Base-by-base conservation (phyloP, 2,329 filamentous ascomycete genomes). In the Rasamsonia emersonii region DNA sequence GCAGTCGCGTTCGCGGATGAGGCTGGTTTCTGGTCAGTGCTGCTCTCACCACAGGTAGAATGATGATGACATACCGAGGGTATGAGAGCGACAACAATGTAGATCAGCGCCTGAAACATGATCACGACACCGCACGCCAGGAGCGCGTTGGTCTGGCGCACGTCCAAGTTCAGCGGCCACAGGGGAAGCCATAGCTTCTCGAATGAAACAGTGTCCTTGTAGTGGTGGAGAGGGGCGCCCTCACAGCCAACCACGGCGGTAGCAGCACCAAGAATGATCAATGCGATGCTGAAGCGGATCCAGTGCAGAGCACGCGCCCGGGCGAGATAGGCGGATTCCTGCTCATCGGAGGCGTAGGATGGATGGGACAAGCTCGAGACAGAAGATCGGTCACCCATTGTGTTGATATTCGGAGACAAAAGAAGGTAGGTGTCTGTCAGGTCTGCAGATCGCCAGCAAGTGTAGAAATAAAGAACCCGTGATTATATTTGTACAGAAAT, bases 161-260 rank as follows among this genome's bases (percentile, higher is more conserved):
- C 18, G 36, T 65, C 60, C 28, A 65, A 41, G 35, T 64, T 58
- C 34, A 54, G 33, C 3, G 62, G 62, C 62, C 62, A 66, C 1
- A 65, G 47, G 14, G 51, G 46, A 4, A 66, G 43, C 24, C 54
- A 50, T 10, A 48, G 45, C 14, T 44, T 38, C 6, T 48, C 46
- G 37, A 53, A 61, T 13, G 50, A 40, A n/a, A 47, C 46, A 3
- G 62, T 64, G 9, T 38, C 33, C 9, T 53, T 52, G 39, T 65
- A 64, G 28, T 58, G 53, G 3, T 47, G 50, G n/a, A 60, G 43
- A 14, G 61, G 52, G n/a, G 57, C 50, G 5, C 49, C 54, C 37
- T 62, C 57, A 35, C 56, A 59, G 10, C 45, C 56, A 18, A 62
- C 45, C 8, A 53, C 41, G 2, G 56, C 49, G 8, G 56, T 36